Evolutionary conservation across 768 basidiomycete genomes (phyloP).

Genomic region (Phaeolepiota aurea): DNA sequence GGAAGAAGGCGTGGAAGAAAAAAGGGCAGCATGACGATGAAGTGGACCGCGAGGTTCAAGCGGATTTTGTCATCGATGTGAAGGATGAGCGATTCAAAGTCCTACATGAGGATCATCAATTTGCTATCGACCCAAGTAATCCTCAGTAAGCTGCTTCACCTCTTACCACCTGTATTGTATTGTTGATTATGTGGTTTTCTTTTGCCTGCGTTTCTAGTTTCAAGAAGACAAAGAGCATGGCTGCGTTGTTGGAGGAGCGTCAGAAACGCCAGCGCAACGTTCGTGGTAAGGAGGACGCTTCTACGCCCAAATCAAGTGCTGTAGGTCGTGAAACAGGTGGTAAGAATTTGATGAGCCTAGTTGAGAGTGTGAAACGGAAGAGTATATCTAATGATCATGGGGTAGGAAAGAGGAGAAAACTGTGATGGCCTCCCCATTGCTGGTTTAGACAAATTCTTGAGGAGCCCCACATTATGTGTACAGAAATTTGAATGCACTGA

Average conservation of each 20-base stretch:
- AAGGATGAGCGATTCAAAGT: slow-evolving; percentile 83
- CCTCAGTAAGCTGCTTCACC: slow-evolving; percentile 88
- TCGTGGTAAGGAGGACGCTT: slow-evolving; percentile 7
- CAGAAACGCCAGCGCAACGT: slow-evolving; percentile 47
- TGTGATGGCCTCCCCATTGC: slow-evolving; percentile 11
- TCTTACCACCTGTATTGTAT: too few relatives aligned
- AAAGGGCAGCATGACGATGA: slow-evolving; percentile 16
- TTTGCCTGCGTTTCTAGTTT: slow-evolving; percentile 43
- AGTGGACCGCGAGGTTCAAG: slow-evolving; percentile 63
- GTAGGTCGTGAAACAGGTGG: slow-evolving; percentile 7
- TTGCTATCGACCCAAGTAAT: slow-evolving; percentile 93
- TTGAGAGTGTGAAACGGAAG: slow-evolving; percentile 86
- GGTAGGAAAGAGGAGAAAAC: slow-evolving; percentile 32
- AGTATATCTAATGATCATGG: slow-evolving; percentile 24
- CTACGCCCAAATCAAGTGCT: slow-evolving; percentile 6
- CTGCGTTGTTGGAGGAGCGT: slow-evolving; percentile 78
- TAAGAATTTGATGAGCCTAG: slow-evolving; percentile 53
- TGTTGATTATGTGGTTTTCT: slow-evolving; percentile 1
- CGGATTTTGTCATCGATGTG: slow-evolving; percentile 77
- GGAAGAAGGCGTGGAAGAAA: slow-evolving; percentile 33
- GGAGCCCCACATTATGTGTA: background rate
- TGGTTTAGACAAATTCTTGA: background rate
- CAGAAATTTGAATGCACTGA: background rate
- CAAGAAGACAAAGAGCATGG: slow-evolving; percentile 90
- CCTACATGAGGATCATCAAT: slow-evolving; percentile 83